Conservation (phyloP, 148 eudicot genomes). For the Oxyria digyna region DNA sequence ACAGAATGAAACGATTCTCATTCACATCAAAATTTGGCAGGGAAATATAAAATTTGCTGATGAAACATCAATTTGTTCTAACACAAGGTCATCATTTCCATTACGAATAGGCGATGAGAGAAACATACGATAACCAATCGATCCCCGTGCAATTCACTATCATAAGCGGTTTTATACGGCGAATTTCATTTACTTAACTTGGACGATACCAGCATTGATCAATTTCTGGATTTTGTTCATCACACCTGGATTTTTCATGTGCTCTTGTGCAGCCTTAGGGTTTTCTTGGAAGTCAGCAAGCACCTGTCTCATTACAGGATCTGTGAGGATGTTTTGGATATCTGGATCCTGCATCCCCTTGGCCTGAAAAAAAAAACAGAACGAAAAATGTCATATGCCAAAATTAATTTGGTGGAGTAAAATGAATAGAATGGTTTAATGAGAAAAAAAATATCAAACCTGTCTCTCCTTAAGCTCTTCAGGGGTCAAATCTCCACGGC, state of each 20-base stretch:
- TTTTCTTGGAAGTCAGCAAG: slow-evolving; percentile 75
- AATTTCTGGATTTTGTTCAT: slow-evolving; percentile 89
- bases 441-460: slow-evolving; percentile 21
- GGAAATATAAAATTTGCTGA: not conserved
- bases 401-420: not conserved
- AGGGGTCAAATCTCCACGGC: slow-evolving; percentile 84
- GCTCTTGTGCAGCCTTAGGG: slow-evolving; percentile 85
- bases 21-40: not conserved
- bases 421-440: not conserved
- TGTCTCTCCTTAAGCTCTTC: slow-evolving; percentile 98
- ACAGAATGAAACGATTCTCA: not conserved
- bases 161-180: not conserved
- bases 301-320: slow-evolving; percentile 99
- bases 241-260: slow-evolving; percentile 72
- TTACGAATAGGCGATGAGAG: not conserved
- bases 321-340: slow-evolving; percentile 79
- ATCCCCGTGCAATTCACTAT: not conserved
- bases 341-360: slow-evolving; percentile 99
- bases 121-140: not conserved
- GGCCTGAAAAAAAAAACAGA: slow-evolving; percentile 31
- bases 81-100: not conserved
- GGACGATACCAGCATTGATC: slow-evolving; percentile 77
- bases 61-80: not conserved
- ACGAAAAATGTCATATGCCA: not conserved
- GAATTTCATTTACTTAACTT: slow-evolving; percentile 32